Base-by-base conservation (phyloP, 352 stramenopile species). In the Pythium vanterpoolii region DNA sequence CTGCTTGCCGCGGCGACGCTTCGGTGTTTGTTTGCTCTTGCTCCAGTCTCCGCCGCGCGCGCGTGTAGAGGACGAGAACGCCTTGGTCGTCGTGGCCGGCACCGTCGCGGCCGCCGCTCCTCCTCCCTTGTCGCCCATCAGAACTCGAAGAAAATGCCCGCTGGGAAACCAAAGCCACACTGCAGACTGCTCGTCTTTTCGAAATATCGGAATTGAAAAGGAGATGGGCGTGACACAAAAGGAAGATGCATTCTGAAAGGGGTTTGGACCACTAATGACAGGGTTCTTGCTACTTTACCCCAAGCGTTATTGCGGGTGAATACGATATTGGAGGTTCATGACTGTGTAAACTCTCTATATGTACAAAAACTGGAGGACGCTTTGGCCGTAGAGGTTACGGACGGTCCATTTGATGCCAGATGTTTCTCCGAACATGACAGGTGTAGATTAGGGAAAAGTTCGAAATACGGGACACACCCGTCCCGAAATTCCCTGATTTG, bases 71-170 rank as follows among this genome's bases (percentile, higher is more conserved):
- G 34, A 42, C 34, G n/a, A n/a, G n/a, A n/a, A n/a, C n/a, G n/a
- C n/a, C n/a, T n/a, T n/a, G n/a, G n/a, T n/a, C n/a, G 34, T 31
- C 58, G 71, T 69, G 60, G 59, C 68, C 57, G 24, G 70, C 34
- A 73, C 57, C 4, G 79, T 73, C 4, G 64, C 57, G 4, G 69
- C 72, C 13, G 75, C 77, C 1, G 76, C 23, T 3, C 43, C 52
- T 3, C 43, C 52, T 18, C 43, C 39, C 54, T 62, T 62, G 54
- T 62, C 54, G 33, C 54, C 33, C 54, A 62, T 62, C 28, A 16
- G 28, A 53, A 53, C 11, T 51, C 13, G 39, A 34, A 14, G 46
- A 28, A 33, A 53, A 51, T 36, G 40, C n/a, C 5, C n/a, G 4
- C n/a, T n/a, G n/a, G n/a, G n/a, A 28, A 27, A 18, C 18, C 18